These are phyloP conservation scores for Chaetoceros muelleri DNA, from an alignment of 108 stramenopile species.

Conservation along the genomic window DNA sequence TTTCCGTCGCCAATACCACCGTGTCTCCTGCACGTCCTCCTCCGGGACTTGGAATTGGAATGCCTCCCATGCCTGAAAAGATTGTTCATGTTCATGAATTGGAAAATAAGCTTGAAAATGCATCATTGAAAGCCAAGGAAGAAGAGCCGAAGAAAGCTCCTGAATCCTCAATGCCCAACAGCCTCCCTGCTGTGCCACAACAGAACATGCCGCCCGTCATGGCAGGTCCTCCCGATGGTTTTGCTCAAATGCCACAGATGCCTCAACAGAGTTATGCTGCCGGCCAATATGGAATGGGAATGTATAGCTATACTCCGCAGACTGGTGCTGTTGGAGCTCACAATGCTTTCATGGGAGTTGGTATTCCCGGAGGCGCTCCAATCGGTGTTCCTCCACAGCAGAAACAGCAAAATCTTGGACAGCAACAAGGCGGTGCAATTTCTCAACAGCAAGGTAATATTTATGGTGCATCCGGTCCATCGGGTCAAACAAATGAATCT, in stretches of 20 bases:
- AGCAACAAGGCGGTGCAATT: constrained; percentile 12
- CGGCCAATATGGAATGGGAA: constrained; percentile 51
- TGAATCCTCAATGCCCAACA: neutral
- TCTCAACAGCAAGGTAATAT: constrained; percentile 32
- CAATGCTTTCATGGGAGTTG: constrained; percentile 20
- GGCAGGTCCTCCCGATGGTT: constrained; percentile 12
- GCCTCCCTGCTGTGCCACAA: constrained; percentile 2
- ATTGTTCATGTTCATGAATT: constrained; percentile 75
- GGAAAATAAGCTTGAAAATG: constrained; percentile 63
- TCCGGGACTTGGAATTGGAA: constrained; percentile 67
- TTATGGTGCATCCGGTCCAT: constrained; percentile 18
- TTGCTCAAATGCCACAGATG: constrained; percentile 10
- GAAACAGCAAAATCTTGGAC: constrained; percentile 13
- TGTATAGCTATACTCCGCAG: constrained; percentile 27
- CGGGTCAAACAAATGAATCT: constrained; percentile 18
- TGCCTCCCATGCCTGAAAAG: constrained; percentile 80
- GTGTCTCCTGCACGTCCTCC: constrained; percentile 78
- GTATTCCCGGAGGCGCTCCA: constrained; percentile 12
- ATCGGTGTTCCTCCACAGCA: constrained; percentile 17
- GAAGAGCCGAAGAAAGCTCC: constrained; percentile 4
- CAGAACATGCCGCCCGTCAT: constrained; percentile 20
- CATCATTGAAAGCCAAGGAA: constrained; percentile 29
- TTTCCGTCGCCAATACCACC: constrained; percentile 5
- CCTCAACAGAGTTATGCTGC: constrained; percentile 34
- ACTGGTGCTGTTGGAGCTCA: constrained; percentile 15